Conservation (phyloP, 306 rosid genomes). For the Cucumis sativus region Cucumber_9930_V3 NC_026661.2:17523501-17524000, state of each 20-base stretch:
- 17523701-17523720: conserved; percentile 57
- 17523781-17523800: not conserved
- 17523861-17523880: conserved; percentile 61
- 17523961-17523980: not conserved
- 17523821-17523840: conserved; percentile 41
- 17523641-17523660: conserved; percentile 84
- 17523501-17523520: conserved; percentile 52
- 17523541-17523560: conserved; percentile 12
- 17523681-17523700: conserved; percentile 82
- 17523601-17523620: not conserved
- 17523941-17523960: not conserved
- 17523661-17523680: conserved; percentile 57
- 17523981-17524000: not conserved
- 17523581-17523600: not conserved
- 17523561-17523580: not conserved
- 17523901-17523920: conserved; percentile 46
- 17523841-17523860: conserved; percentile 59
- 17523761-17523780: not conserved
- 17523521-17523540: conserved; percentile 78
- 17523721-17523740: not conserved
- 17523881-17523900: conserved; percentile 53
- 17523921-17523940: not conserved
- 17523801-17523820: not conserved
- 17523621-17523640: conserved; percentile 59
- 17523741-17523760: conserved; percentile 1